Evolutionary conservation across 129 eudicot species (phyloP).

Genomic region (Tagetes erecta): DNA sequence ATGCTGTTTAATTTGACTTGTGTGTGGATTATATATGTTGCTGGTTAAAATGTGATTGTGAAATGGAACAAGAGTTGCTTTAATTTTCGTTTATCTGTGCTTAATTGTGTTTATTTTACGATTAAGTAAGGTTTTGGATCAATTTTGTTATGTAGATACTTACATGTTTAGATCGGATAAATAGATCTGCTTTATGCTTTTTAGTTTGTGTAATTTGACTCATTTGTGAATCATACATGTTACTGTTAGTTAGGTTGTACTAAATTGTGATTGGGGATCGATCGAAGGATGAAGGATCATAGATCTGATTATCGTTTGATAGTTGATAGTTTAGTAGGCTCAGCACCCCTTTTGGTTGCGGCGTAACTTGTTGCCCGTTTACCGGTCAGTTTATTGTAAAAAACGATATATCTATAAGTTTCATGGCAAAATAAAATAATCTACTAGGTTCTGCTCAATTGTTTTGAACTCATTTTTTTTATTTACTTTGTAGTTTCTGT

Average conservation of each 20-base stretch:
- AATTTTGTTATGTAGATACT: background rate
- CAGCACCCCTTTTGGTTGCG: no score
- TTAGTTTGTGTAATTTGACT: background rate
- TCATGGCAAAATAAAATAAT: no score
- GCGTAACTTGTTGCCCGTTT: no score
- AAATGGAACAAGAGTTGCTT: background rate
- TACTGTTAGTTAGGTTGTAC: background rate
- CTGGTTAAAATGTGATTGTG: no score
- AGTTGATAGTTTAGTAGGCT: no score
- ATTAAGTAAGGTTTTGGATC: background rate
- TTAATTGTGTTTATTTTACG: background rate
- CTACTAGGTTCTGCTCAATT: background rate
- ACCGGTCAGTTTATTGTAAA: no score
- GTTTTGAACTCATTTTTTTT: background rate
- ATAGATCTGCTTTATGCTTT: background rate
- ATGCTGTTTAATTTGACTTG: background rate
- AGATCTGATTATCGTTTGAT: background rate
- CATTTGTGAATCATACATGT: background rate
- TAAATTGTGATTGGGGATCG: conserved; percentile 11
- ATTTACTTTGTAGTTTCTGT: conserved; percentile 9
- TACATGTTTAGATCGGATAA: background rate
- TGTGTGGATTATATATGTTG: background rate
- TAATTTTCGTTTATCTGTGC: background rate
- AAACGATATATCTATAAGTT: no score
- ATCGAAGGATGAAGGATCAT: background rate